Evolutionary conservation across 345 rosid species (phyloP).

Genomic region (Lepidium sativum): DNA sequence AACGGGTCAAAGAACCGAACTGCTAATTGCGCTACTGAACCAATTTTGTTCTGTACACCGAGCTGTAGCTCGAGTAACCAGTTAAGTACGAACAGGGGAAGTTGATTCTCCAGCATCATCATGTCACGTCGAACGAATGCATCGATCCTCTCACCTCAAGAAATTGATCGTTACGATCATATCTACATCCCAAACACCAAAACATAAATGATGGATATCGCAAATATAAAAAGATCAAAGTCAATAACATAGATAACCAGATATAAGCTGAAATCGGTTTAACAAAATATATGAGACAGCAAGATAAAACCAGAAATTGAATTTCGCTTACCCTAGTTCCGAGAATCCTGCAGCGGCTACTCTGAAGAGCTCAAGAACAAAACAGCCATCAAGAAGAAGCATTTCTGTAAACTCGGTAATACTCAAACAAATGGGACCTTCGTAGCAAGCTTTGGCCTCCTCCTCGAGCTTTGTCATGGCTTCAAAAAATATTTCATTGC

Average conservation of each 20-base stretch:
- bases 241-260: background rate
- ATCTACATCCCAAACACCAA: no score
- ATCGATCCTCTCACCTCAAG: constrained; percentile 63
- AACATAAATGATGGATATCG: no score
- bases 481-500: constrained; percentile 40
- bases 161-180: constrained; percentile 47
- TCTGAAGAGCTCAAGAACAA: constrained; percentile 47
- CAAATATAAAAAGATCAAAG: background rate
- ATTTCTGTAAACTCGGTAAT: constrained; percentile 61
- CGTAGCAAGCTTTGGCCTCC: constrained; percentile 44
- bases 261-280: no score
- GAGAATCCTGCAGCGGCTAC: constrained; percentile 52
- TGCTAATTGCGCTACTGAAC: constrained; percentile 36
- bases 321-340: constrained; percentile 26
- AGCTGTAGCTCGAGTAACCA: constrained; percentile 48
- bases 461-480: constrained; percentile 47
- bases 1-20: constrained; percentile 57
- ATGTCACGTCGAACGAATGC: constrained; percentile 69
- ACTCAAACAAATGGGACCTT: constrained; percentile 33
- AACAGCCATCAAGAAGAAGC: constrained; percentile 73
- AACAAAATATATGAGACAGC: background rate
- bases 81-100: constrained; percentile 57
- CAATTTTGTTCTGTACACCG: constrained; percentile 36
- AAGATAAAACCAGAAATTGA: background rate
- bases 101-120: constrained; percentile 72